A percentile compares a stretch with the other conserved stretches of the same genome.
phyloP scores from a whole-genome alignment of 2,329 filamentous ascomycete species.

The Mycosphaerelloides madeirae region DNA sequence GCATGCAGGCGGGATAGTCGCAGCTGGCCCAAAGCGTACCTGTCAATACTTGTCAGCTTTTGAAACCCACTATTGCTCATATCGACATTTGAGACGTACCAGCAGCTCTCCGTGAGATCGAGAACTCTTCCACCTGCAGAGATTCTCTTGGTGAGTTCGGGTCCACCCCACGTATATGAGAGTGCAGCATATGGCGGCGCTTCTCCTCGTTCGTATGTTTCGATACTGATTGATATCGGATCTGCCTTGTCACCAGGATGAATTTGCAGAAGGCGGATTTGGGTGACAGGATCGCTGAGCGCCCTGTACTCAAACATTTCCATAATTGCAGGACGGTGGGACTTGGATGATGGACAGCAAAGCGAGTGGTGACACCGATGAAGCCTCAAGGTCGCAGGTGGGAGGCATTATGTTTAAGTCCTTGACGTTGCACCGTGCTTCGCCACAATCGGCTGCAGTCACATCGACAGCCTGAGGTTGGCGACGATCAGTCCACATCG shows the following conservation, averaged over 20 bases:
- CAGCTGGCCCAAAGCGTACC: slow-evolving; percentile 2
- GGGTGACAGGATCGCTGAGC: neutral
- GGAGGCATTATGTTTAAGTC: neutral
- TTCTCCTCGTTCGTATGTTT: neutral
- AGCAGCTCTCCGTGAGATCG: neutral
- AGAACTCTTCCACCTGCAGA: neutral
- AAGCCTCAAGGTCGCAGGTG: too few species aligned
- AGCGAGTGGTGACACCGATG: too few species aligned
- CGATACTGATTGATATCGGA: neutral
- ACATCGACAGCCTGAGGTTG: too few species aligned
- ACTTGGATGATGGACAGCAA: too few species aligned
- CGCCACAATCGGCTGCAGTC: too few species aligned
- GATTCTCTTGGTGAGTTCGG: neutral
- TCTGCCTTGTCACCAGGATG: neutral
- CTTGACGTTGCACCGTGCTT: too few species aligned
- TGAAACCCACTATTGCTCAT: too few species aligned
- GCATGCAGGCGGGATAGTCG: neutral
- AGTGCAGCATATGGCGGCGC: neutral
- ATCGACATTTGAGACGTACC: too few species aligned
- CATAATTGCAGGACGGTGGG: too few species aligned
- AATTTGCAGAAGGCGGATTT: neutral
- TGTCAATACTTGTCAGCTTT: too few species aligned
- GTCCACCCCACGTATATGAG: slow-evolving; percentile 1
- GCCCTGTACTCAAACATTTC: neutral
- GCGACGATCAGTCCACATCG: too few species aligned